Conservation (phyloP, 2,329 filamentous ascomycete genomes). For the Rutstroemia sydowiana region DNA sequence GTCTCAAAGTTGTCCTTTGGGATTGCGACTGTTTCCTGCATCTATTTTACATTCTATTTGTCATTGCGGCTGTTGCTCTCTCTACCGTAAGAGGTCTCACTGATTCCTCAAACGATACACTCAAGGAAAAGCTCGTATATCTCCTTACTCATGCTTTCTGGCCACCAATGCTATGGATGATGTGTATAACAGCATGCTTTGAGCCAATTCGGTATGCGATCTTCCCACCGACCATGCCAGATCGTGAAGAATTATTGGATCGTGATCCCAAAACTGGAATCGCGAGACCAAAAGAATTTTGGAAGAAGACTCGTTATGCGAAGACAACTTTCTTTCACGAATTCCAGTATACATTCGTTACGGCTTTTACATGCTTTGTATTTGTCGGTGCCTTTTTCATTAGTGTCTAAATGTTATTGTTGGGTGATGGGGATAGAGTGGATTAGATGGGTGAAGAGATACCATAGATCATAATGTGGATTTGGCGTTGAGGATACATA, state of each 20-base stretch:
- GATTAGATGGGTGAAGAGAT: not conserved
- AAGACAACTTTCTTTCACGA: constrained; percentile 49
- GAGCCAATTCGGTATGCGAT: constrained; percentile 54
- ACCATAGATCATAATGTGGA: too few relatives aligned
- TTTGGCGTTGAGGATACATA: too few relatives aligned
- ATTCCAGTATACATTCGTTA: constrained; percentile 45
- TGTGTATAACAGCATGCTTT: constrained; percentile 28
- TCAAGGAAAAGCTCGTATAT: constrained; percentile 30
- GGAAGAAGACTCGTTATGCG: constrained; percentile 49
- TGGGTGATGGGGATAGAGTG: not conserved
- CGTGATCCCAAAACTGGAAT: constrained; percentile 48
- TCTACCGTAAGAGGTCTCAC: constrained; percentile 32
- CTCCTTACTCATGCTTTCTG: constrained; percentile 55
- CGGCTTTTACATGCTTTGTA: constrained; percentile 41
- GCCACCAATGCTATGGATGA: constrained; percentile 49
- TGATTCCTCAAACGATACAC: constrained; percentile 39
- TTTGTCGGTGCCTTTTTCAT: constrained; percentile 31
- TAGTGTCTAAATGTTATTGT: not conserved
- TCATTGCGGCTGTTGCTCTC: constrained; percentile 33
- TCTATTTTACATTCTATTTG: constrained; percentile 35
- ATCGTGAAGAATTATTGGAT: constrained; percentile 48
- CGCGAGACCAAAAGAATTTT: constrained; percentile 41
- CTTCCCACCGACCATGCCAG: constrained; percentile 49
- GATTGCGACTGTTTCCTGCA: constrained; percentile 51
- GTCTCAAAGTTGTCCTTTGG: constrained; percentile 46